Base-by-base conservation (phyloP, 1,284 basidiomycete genomes). In the Amylostereum areolatum region DNA sequence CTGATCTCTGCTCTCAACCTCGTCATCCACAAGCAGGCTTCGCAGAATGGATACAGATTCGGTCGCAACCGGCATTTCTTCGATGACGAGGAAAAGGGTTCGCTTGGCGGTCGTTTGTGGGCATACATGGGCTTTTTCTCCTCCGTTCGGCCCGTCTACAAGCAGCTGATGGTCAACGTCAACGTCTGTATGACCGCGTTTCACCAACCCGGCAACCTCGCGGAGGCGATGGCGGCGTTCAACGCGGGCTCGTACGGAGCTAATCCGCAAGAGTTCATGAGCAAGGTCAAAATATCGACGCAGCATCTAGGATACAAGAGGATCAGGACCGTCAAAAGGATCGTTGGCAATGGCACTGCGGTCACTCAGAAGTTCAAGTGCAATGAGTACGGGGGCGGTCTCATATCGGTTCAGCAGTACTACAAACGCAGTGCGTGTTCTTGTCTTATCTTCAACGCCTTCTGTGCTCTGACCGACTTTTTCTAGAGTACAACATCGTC, bases 141-240 rank as follows among this genome's bases (percentile, higher is more conserved):
- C 45, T 87, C 85, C 1, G 73, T 82, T 4, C 74, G 85, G 0
- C 81, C 83, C 0, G 71, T 76, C 8, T 80, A 73, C 64, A 82
- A 83, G 49, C 73, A 83, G 49, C 66, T 89, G 2, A 78, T 84
- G 75, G 80, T 89, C 46, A 89, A 89, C 57, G 75, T 89, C 25
- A 86, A 85, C 52, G 76, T 80, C 11, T 85, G 83, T 59, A 84
- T 83, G 76, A 78, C 83, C 0, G 84, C 84, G 0, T 89, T 89
- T 59, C 77, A 86, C 52, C 64, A 68, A 4, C 75, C 81, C 0
- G 80, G 81, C 0, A 83, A 80, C 49, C 69, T 88, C 3, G 80
- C 75, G 1, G 66, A 81, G 0, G 74, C 77, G 0, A 69, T 88
- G 50, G 25, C 65, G 3, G 69, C 67, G 3, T 87, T 84, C 56